phyloP scores from a whole-genome alignment of 2,329 filamentous ascomycete species.

The Coleophoma cylindrospora region DNA sequence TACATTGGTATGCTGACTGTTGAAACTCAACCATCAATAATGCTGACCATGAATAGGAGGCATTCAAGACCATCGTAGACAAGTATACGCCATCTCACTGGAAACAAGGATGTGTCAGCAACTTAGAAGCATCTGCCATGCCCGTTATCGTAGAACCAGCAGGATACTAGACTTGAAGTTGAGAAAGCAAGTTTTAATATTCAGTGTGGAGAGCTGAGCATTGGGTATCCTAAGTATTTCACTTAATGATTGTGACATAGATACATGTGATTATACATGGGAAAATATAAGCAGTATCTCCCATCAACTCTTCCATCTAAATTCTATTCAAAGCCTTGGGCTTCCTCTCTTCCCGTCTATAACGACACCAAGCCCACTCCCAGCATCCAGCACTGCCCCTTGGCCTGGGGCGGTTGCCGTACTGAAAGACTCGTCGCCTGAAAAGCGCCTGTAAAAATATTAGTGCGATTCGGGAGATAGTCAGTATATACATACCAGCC shows the following conservation, averaged over 20 bases:
- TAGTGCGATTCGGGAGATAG: not conserved
- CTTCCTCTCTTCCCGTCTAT: conserved; percentile 24
- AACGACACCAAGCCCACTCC: conserved; percentile 27
- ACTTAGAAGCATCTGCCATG: conserved; percentile 39
- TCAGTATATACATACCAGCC: conserved; percentile 63
- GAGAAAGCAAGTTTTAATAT: conserved; percentile 3
- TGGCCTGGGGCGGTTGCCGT: conserved; percentile 14
- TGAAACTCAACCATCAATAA: not conserved
- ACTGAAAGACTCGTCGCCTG: conserved; percentile 53
- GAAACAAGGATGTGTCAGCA: conserved; percentile 56
- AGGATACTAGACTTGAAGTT: conserved; percentile 20
- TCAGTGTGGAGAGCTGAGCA: too few relatives aligned
- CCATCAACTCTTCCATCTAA: too few relatives aligned
- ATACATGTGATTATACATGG: not conserved
- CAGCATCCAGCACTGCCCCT: conserved; percentile 21
- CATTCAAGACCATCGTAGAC: conserved; percentile 91
- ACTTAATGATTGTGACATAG: not conserved
- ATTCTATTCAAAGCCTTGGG: conserved; percentile 7
- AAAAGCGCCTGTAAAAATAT: conserved; percentile 39
- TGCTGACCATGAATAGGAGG: conserved; percentile 45
- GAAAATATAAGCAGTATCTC: too few relatives aligned
- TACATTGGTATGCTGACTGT: conserved; percentile 59
- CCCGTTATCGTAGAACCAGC: conserved; percentile 23
- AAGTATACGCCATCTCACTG: conserved; percentile 82
- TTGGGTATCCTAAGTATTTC: too few relatives aligned